Percentiles rank a stretch among this genome's conserved stretches.
Conservation (phyloP, 768 basidiomycete genomes). For the Leccinum subgranulosum region DNA sequence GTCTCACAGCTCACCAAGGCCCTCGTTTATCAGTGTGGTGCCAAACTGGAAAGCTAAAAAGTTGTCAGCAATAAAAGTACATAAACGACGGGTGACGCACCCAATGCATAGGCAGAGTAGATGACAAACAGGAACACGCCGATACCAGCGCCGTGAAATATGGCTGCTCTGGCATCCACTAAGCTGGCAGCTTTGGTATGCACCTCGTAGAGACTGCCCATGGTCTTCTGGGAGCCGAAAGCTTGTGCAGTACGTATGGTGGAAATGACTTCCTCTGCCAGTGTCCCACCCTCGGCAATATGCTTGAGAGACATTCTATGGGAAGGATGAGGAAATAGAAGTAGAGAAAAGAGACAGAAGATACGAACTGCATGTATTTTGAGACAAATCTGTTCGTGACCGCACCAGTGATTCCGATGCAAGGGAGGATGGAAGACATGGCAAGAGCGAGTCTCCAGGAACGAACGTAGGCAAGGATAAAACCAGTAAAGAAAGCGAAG, state of each 20-base stretch:
- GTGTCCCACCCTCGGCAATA: conserved; percentile 72
- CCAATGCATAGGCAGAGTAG: conserved; percentile 68
- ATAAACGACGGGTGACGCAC: conserved; percentile 27
- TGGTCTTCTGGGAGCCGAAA: conserved; percentile 73
- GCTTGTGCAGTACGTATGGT: conserved; percentile 88
- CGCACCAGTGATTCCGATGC: conserved; percentile 70
- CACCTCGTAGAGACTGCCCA: conserved; percentile 62
- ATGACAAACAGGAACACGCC: conserved; percentile 83
- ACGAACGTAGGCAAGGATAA: conserved; percentile 65
- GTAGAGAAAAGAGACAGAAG: background rate
- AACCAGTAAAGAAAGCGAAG: conserved; percentile 75
- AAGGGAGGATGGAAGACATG: conserved; percentile 77
- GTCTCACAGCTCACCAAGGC: conserved; percentile 40
- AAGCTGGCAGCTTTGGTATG: conserved; percentile 51
- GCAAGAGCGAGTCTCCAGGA: conserved; percentile 85
- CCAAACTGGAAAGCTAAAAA: conserved; percentile 80
- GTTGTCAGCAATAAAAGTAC: background rate
- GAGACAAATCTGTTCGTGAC: conserved; percentile 69
- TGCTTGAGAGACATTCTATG: conserved; percentile 63
- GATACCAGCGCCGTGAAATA: conserved; percentile 60
- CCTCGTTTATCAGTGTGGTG: conserved; percentile 72
- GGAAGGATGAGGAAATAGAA: conserved; percentile 1
- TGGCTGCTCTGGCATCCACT: conserved; percentile 56
- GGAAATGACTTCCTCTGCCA: conserved; percentile 93
- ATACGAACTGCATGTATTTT: conserved; percentile 60